Conservation (phyloP, 169 alveolate species). For the Eimeria mitis region DNA sequence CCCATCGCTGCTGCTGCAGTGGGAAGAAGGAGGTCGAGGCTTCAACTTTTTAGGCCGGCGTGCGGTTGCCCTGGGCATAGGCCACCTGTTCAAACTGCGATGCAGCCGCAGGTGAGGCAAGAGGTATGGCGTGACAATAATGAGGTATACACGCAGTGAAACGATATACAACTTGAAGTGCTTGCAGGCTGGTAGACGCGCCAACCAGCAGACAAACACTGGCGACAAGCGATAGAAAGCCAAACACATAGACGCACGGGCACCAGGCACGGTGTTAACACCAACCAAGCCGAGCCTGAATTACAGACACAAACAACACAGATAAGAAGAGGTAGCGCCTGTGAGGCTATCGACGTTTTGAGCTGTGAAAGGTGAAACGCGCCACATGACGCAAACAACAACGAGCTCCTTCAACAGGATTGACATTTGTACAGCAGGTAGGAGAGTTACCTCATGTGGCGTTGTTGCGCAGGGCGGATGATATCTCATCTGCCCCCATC, state of each 20-base stretch:
- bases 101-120: constrained; percentile 69
- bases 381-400: neutral
- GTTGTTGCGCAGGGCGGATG: constrained; percentile 49
- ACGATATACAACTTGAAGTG: neutral
- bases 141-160: neutral
- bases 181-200: neutral
- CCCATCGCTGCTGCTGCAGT: constrained; percentile 73
- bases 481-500: constrained; percentile 13
- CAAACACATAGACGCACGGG: neutral
- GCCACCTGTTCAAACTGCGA: constrained; percentile 19
- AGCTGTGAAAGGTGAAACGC: neutral
- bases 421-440: neutral
- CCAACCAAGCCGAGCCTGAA: neutral
- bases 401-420: neutral
- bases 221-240: neutral
- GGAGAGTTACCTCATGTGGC: neutral
- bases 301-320: neutral
- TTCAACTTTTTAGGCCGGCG: constrained; percentile 50
- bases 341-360: neutral
- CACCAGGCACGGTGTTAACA: neutral
- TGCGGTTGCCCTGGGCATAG: constrained; percentile 76
- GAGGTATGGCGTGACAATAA: neutral
- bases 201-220: neutral
- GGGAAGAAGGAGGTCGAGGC: constrained; percentile 76
- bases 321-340: neutral